A percentile compares a stretch with the other conserved stretches of the same genome.
Conservation (phyloP, 352 stramenopile species). For the Phytophthora rubi region DNA sequence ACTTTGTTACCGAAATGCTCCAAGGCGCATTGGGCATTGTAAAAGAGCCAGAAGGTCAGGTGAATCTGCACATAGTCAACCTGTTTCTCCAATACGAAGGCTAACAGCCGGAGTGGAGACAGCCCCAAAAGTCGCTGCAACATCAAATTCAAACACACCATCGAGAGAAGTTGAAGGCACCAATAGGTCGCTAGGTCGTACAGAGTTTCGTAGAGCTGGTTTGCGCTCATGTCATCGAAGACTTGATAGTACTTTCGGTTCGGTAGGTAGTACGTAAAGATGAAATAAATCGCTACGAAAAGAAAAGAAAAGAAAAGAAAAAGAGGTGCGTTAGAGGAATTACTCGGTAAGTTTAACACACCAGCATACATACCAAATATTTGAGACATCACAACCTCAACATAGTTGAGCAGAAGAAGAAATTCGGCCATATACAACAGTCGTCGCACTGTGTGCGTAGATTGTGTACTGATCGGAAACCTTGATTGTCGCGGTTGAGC, state of each 20-base stretch:
- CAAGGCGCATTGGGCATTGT: background rate
- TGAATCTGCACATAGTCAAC: background rate
- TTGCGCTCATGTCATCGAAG: background rate
- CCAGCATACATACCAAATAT: background rate
- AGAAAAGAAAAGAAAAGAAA: background rate
- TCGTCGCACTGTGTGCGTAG: background rate
- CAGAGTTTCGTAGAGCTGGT: background rate
- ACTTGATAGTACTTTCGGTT: background rate
- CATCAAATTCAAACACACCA: background rate
- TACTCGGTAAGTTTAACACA: background rate
- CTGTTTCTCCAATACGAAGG: background rate
- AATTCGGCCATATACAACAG: constrained; percentile 2
- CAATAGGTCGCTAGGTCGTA: background rate
- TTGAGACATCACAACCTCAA: background rate
- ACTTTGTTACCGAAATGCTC: background rate
- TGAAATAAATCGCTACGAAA: background rate
- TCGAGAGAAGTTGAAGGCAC: background rate
- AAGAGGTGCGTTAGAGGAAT: background rate
- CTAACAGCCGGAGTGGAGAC: background rate
- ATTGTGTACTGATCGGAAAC: background rate
- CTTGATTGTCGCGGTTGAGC: background rate
- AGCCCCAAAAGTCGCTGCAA: background rate
- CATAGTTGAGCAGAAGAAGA: background rate
- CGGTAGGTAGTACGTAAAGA: background rate
- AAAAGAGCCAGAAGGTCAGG: background rate